Conservation (phyloP, 257 asterid species). For the Capsicum rhomboideum region DNA sequence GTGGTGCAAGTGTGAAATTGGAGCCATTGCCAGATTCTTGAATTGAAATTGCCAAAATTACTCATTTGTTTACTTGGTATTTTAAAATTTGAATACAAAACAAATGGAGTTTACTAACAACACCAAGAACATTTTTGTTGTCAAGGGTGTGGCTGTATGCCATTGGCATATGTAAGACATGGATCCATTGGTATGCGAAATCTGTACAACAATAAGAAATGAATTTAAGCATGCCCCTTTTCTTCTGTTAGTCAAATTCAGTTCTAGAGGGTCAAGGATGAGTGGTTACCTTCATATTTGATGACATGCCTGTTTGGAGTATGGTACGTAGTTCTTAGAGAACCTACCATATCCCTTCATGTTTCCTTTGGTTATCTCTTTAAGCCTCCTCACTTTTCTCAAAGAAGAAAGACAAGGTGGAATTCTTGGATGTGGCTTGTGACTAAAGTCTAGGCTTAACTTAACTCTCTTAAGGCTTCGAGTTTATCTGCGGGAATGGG, state of each 20-base stretch:
- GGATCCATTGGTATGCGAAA: not conserved
- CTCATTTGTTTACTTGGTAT: not conserved
- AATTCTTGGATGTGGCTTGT: not conserved
- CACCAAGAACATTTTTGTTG: too few species aligned
- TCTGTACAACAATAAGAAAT: not conserved
- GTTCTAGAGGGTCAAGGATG: not conserved
- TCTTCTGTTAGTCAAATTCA: not conserved
- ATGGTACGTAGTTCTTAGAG: not conserved
- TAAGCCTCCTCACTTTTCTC: not conserved
- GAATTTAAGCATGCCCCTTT: not conserved
- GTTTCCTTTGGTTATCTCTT: not conserved
- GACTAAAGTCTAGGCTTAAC: not conserved
- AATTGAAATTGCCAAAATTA: not conserved
- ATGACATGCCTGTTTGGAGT: not conserved
- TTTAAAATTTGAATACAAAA: too few species aligned
- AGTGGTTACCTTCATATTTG: not conserved
- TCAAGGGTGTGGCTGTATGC: not conserved
- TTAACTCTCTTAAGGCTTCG: not conserved
- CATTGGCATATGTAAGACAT: not conserved
- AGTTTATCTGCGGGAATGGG: not conserved
- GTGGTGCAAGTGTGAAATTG: not conserved
- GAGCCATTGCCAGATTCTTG: not conserved
- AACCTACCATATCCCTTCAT: not conserved
- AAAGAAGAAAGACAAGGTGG: not conserved
- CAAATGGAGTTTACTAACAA: too few species aligned